Conservation (phyloP, 768 basidiomycete genomes). For the Hygrocybe punicea region DNA sequence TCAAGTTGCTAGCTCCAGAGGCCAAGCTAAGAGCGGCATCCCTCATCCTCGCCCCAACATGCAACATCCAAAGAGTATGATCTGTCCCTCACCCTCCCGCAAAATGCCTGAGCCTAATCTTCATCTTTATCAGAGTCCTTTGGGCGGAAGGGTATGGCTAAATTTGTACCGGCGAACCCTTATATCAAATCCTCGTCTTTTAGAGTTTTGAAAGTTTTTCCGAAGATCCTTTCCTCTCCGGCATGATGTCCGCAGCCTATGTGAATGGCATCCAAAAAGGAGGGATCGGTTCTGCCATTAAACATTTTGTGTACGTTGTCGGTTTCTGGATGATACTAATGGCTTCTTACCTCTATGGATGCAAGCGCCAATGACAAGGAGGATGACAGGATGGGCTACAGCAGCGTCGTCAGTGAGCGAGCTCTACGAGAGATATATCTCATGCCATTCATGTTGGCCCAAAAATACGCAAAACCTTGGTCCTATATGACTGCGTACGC, state of each 20-base stretch:
- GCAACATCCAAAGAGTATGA: too few relatives aligned
- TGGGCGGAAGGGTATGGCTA: too few relatives aligned
- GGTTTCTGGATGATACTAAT: not conserved
- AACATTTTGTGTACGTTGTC: conserved; percentile 46
- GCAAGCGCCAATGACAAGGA: conserved; percentile 11
- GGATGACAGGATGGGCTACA: too few relatives aligned
- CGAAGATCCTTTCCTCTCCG: conserved; percentile 57
- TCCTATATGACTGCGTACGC: conserved; percentile 57
- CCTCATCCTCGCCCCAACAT: too few relatives aligned
- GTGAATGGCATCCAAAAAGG: conserved; percentile 59
- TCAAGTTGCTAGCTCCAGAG: too few relatives aligned
- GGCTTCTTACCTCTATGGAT: not conserved
- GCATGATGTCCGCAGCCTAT: conserved; percentile 56
- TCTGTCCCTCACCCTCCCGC: too few relatives aligned
- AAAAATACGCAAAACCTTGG: conserved; percentile 53
- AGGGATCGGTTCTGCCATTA: conserved; percentile 59
- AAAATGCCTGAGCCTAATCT: too few relatives aligned
- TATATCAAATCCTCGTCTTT: too few relatives aligned
- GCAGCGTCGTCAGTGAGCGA: conserved; percentile 50
- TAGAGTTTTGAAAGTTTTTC: conserved; percentile 56
- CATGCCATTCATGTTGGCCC: conserved; percentile 59
- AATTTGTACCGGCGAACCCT: too few relatives aligned
- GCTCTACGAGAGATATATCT: conserved; percentile 65
- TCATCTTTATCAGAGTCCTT: too few relatives aligned
- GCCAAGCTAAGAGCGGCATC: too few relatives aligned